Percentiles rank a stretch among this genome's conserved stretches.
Conservation (phyloP, 1,139 yeast species). For the Kodamaea sp. region DNA sequence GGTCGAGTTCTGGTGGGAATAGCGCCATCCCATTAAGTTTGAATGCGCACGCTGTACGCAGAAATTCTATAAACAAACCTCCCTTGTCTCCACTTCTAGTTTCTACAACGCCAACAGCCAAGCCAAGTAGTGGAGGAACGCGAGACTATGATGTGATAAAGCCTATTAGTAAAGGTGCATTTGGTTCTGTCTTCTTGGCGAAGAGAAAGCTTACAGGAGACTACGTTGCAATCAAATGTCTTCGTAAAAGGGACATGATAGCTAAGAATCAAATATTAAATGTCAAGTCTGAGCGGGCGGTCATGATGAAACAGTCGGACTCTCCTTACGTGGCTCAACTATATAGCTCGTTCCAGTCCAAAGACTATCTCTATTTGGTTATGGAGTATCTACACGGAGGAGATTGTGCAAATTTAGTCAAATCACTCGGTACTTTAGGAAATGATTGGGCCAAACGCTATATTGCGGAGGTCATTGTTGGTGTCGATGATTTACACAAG, state of each 20-base stretch:
- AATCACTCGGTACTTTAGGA: constrained; percentile 77
- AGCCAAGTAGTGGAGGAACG: constrained; percentile 57
- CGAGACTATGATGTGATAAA: constrained; percentile 87
- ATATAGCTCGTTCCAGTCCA: constrained; percentile 85
- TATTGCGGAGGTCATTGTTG: constrained; percentile 86
- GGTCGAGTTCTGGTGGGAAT: constrained; percentile 18
- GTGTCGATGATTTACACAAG: constrained; percentile 84
- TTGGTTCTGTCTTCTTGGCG: constrained; percentile 91
- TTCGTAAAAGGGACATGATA: constrained; percentile 93
- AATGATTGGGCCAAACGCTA: constrained; percentile 87
- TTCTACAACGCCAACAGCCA: constrained; percentile 52
- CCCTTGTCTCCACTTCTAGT: constrained; percentile 83
- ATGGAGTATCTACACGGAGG: constrained; percentile 98
- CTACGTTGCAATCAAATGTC: constrained; percentile 92
- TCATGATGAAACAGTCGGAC: constrained; percentile 95
- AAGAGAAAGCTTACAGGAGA: constrained; percentile 86
- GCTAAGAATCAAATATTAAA: constrained; percentile 95
- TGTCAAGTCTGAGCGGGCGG: constrained; percentile 92
- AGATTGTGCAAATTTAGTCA: constrained; percentile 85
- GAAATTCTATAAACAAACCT: constrained; percentile 39
- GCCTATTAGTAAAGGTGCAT: constrained; percentile 96
- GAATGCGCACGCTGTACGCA: constrained; percentile 3
- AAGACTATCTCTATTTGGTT: constrained; percentile 83
- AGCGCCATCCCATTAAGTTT: constrained; percentile 10
- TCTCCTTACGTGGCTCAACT: constrained; percentile 92